Percentiles rank a stretch among this genome's conserved stretches.
Conservation (phyloP, 306 rosid genomes). For the Gastrolobium bilobum region DNA sequence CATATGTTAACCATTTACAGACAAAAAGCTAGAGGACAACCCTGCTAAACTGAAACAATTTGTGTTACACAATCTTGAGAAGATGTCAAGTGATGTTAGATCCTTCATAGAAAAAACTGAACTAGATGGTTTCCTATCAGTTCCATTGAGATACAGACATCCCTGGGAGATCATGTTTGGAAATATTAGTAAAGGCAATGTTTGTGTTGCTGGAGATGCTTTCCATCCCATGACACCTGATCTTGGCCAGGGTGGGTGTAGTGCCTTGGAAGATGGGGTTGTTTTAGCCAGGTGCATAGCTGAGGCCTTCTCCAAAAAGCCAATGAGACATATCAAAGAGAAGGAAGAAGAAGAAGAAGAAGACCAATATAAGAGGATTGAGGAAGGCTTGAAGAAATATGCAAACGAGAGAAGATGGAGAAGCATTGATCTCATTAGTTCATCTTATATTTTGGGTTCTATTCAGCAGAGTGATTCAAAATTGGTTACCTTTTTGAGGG, state of each 20-base stretch:
- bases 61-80: conserved; percentile 65
- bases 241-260: conserved; percentile 72
- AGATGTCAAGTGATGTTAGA: conserved; percentile 54
- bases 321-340: background rate
- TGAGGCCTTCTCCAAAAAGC: conserved; percentile 54
- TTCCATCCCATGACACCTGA: conserved; percentile 81
- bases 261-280: conserved; percentile 72
- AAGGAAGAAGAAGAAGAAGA: conserved; percentile 39
- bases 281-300: conserved; percentile 72
- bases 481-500: conserved; percentile 57
- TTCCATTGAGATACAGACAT: conserved; percentile 60
- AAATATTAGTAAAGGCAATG: conserved; percentile 68
- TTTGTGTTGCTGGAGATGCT: conserved; percentile 79
- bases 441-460: conserved; percentile 61
- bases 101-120: conserved; percentile 56
- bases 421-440: conserved; percentile 58
- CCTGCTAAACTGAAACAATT: conserved; percentile 58
- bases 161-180: conserved; percentile 78
- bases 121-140: conserved; percentile 42
- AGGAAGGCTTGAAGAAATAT: conserved; percentile 67
- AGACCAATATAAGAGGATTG: conserved; percentile 55
- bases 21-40: conserved; percentile 51
- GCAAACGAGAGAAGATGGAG: conserved; percentile 76
- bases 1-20: conserved; percentile 37
- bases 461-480: conserved; percentile 54